Evolutionary conservation across 306 rosid species (phyloP).

Genomic region (Trichosanthes cucumerina): DNA sequence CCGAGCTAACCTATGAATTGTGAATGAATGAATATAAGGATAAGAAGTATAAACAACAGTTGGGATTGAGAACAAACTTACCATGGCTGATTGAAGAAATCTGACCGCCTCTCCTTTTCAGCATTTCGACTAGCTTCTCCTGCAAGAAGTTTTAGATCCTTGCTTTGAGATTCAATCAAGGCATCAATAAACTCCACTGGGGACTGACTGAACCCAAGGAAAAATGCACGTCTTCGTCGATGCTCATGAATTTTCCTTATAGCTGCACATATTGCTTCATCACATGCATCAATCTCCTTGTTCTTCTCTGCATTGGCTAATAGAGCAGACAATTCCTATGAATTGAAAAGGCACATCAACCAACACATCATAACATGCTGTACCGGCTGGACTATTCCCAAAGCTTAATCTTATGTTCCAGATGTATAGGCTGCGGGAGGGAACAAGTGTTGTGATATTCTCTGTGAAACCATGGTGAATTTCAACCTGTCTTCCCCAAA

Average conservation of each 20-base stretch:
- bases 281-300: slow-evolving; percentile 88
- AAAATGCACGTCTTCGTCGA: slow-evolving; percentile 83
- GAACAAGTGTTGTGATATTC: slow-evolving; percentile 86
- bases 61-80: slow-evolving; percentile 15
- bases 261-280: slow-evolving; percentile 78
- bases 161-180: slow-evolving; percentile 87
- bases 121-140: slow-evolving; percentile 89
- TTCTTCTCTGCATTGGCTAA: slow-evolving; percentile 91
- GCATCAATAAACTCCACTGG: slow-evolving; percentile 92
- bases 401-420: slow-evolving; percentile 90
- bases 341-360: slow-evolving; percentile 90
- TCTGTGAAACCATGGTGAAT: slow-evolving; percentile 82
- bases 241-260: slow-evolving; percentile 94
- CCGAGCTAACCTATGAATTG: not conserved
- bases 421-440: slow-evolving; percentile 77
- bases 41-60: slow-evolving; percentile 1
- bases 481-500: slow-evolving; percentile 95
- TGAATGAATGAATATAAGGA: not conserved
- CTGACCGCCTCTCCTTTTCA: slow-evolving; percentile 84
- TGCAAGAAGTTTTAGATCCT: slow-evolving; percentile 74
- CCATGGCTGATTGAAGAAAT: slow-evolving; percentile 96
- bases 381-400: slow-evolving; percentile 83
- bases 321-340: slow-evolving; percentile 79
- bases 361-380: slow-evolving; percentile 88
- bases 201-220: slow-evolving; percentile 96